Base-by-base conservation (phyloP, 2,329 filamentous ascomycete genomes). In the Cryphonectria parasitica region DNA sequence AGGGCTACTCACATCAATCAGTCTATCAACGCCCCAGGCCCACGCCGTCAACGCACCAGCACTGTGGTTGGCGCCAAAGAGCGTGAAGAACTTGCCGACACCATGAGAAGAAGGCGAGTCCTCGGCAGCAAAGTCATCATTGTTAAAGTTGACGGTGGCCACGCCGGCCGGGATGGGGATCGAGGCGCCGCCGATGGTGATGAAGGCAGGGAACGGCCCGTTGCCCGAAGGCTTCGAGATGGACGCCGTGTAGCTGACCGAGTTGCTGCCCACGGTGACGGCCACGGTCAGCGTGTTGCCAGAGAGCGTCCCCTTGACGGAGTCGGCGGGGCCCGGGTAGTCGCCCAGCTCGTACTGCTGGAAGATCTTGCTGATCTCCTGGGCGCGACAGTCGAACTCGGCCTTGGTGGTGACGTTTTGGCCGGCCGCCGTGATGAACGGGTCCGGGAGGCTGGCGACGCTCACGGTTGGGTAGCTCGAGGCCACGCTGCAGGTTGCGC, bases 21-120 rank as follows among this genome's bases (percentile, higher is more conserved):
- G 82, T 66, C 87, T 86, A 75, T 85, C 85, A 2, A 89, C 86
- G 69, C 86, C 88, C 88, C 88, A 90, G 11, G 88, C 86, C 89
- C 89, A 90, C 36, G 89, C 87, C 6, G 85, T 89, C 73, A 88
- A 79, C 8, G 88, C 88, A 66, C 87, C 86, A 19, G 88, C 88
- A 49, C 82, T 84, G 80, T 88, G 85, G 19, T 80, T 78, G 67
- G 80, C 83, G 61, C 88, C 88, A 74, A 89, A 89, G 6, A 90
- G 80, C 62, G 84, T 84, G 79, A 87, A 90, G 80, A 90, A 90
- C 68, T 83, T 82, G 71, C 88, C 88, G 73, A 83, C 80, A 67
- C 88, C 88, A 67, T 87, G 87, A 70, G 83, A 86, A 28, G 77
- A 76, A 49, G 77, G 74, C 65, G 78, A 80, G 17, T 76, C 76